Evolutionary conservation across 495 filamentous ascomycete species (phyloP).

Genomic region (Tuber indicum): DNA sequence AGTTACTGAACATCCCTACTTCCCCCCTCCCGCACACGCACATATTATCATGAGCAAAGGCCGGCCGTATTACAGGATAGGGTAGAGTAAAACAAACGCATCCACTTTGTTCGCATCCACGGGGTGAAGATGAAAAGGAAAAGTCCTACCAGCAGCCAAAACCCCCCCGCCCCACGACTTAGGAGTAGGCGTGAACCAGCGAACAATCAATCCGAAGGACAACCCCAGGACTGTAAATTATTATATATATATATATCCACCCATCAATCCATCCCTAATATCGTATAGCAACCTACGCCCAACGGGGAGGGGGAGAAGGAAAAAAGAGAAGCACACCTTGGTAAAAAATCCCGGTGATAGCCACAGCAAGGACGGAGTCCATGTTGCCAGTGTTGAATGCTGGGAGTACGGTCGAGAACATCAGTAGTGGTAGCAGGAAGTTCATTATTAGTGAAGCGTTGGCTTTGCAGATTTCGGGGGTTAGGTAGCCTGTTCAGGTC

Average conservation of each 20-base stretch:
- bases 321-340: slow-evolving; percentile 22
- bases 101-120: slow-evolving; percentile 2
- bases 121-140: not conserved
- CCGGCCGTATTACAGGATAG: not conserved
- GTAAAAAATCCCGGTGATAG: slow-evolving; percentile 34
- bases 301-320: not conserved
- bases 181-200: slow-evolving; percentile 39
- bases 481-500: slow-evolving; percentile 31
- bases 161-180: slow-evolving; percentile 38
- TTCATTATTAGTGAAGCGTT: slow-evolving; percentile 39
- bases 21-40: not conserved
- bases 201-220: slow-evolving; percentile 34
- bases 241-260: not conserved
- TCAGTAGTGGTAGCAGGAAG: slow-evolving; percentile 35
- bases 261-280: not conserved
- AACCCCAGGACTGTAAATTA: slow-evolving; percentile 26
- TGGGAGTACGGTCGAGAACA: slow-evolving; percentile 40
- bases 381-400: slow-evolving; percentile 39
- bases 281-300: not conserved
- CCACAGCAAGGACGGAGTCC: slow-evolving; percentile 29
- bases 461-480: slow-evolving; percentile 37
- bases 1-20: slow-evolving; percentile 34
- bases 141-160: slow-evolving; percentile 37
- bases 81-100: not conserved
- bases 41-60: not conserved